A percentile compares a stretch with the other conserved stretches of the same genome.
Evolutionary conservation across 129 eudicot species (phyloP).

Genomic region (Ambrosia trifida): DNA sequence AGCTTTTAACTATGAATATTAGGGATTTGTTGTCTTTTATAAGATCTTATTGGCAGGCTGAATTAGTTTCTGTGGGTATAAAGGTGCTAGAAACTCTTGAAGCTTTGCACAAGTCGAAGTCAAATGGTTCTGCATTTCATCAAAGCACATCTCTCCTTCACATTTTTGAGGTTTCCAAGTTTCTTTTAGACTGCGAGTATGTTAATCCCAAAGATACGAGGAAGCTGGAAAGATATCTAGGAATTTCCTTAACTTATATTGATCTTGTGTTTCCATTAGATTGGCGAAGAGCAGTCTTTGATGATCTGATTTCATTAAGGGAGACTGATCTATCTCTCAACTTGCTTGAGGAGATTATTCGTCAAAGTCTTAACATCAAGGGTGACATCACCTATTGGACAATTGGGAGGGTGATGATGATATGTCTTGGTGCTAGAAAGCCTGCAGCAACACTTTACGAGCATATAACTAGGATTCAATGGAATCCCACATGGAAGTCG

Average conservation of each 20-base stretch:
- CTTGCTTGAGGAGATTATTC: conserved; percentile 47
- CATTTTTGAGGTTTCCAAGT: conserved; percentile 45
- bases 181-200: conserved; percentile 34
- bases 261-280: conserved; percentile 52
- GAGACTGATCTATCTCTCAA: conserved; percentile 33
- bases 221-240: conserved; percentile 24
- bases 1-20: conserved; percentile 32
- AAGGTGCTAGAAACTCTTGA: conserved; percentile 45
- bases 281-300: conserved; percentile 37
- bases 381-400: conserved; percentile 33
- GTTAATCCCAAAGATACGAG: not conserved
- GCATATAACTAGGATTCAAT: conserved; percentile 13
- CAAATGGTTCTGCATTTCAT: conserved; percentile 23
- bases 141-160: conserved; percentile 36
- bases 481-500: conserved; percentile 32
- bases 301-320: conserved; percentile 38
- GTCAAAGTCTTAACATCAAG: conserved; percentile 22
- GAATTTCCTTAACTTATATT: conserved; percentile 28
- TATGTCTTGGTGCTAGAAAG: conserved; percentile 42
- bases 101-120: conserved; percentile 25
- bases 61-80: conserved; percentile 45
- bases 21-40: conserved; percentile 42
- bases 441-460: not conserved
- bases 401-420: conserved; percentile 53
- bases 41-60: conserved; percentile 43